Percentiles rank a stretch among this genome's conserved stretches.
Evolutionary conservation across 305 asterid genomes (phyloP).

Genomic region (Plantago coronopus): DNA sequence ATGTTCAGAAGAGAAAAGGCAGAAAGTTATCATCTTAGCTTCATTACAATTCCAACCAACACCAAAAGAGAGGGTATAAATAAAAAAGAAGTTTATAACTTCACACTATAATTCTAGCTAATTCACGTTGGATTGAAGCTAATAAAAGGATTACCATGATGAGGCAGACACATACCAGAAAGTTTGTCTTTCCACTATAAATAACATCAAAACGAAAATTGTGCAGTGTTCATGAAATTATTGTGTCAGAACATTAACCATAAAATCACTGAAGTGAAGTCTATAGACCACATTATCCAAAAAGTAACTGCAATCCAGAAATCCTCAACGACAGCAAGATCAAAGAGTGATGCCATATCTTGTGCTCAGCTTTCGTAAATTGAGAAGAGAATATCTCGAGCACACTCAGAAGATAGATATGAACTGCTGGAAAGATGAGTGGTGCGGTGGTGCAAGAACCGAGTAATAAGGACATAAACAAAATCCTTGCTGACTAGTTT

Average conservation of each 20-base stretch:
- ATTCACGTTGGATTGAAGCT: background rate
- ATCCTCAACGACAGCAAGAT: background rate
- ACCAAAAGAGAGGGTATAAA: background rate
- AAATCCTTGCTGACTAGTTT: constrained; percentile 2
- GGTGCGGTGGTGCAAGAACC: background rate
- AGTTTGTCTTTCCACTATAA: too few relatives aligned
- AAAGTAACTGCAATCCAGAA: background rate
- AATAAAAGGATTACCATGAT: background rate
- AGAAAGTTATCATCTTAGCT: background rate
- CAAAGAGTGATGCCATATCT: background rate
- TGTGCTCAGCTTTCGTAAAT: too few relatives aligned
- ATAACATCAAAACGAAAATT: background rate
- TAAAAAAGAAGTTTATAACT: too few relatives aligned
- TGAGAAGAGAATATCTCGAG: background rate
- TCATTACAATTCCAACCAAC: background rate
- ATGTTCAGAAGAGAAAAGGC: background rate
- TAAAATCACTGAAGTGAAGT: background rate
- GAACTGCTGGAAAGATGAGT: background rate
- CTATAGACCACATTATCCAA: background rate
- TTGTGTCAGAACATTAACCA: background rate
- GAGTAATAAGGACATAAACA: background rate
- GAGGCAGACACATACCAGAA: background rate
- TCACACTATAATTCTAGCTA: background rate
- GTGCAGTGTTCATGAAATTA: background rate
- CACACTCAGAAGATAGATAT: background rate